Evolutionary conservation across 805 yeast genomes (phyloP), one percentile per base, ranked within the genome.

Genomic region (Candida morakotiae): DNA sequence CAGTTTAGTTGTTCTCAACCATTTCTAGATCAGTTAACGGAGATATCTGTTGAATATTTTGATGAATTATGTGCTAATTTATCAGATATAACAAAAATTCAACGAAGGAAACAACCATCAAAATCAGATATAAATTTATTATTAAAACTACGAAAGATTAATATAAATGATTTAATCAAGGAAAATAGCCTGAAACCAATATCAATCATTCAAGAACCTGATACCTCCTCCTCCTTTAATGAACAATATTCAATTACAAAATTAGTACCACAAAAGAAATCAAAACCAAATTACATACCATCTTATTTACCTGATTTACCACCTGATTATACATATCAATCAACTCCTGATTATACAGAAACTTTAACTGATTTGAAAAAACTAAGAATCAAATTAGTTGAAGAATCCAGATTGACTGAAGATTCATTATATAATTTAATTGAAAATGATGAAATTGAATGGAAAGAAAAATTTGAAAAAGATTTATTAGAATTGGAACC

Each of bases 271-370:
- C 81, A 39, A 61, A 81, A 24, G 32, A 43, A 55, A 5, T 33
- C 39, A n/a, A 46, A 47, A 20, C 68, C 71, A 1, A 53, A 56
- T 4, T 76, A 77, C 41, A 71, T 86, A 6, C 94, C 94, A 0
- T 53, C 63, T 5, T 88, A 88, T 81, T 63, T 91, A 48, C 98
- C 98, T 0, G 78, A 79, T 9, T 69, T 91, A 20, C 98, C 98
- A 1, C 96, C 98, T 0, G 95, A 87, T 51, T 94, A 89, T 58
- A 91, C 98, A 0, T 91, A 83, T 55, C 79, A 77, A 57, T 75
- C 80, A 39, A 84, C 96, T 0, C 83, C 95, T 0, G 71, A 72
- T 44, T 88, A 67, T 54, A 71, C 80, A 39, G 66, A 76, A 17
- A 68, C 81, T 15, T 60, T 80, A 11, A 74, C 80, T 1, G 91